These are phyloP conservation scores for Cladosporium sp. DNA, from an alignment of 2,329 filamentous ascomycete genomes.

Conservation along the genomic window DNA sequence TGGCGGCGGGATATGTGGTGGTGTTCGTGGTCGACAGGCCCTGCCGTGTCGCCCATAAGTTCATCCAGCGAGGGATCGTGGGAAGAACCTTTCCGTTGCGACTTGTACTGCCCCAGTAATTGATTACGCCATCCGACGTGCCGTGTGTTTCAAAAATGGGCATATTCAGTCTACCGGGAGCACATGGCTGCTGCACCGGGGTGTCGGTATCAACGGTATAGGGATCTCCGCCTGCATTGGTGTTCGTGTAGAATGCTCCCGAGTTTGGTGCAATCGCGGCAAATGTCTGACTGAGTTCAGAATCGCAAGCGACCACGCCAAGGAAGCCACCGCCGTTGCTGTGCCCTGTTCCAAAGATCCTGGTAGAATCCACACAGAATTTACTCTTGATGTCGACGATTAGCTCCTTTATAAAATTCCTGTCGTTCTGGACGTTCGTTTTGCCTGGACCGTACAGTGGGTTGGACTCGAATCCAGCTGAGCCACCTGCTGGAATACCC, in stretches of 20 bases:
- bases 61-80: slow-evolving; percentile 26
- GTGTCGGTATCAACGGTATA: slow-evolving; percentile 23
- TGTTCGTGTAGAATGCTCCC: slow-evolving; percentile 41
- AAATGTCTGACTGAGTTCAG: slow-evolving; percentile 37
- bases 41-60: slow-evolving; percentile 34
- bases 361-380: slow-evolving; percentile 43
- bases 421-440: slow-evolving; percentile 30
- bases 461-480: slow-evolving; percentile 18
- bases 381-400: slow-evolving; percentile 34
- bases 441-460: slow-evolving; percentile 12
- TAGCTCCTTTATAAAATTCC: slow-evolving; percentile 41
- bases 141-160: slow-evolving; percentile 44
- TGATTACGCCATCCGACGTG: slow-evolving; percentile 35
- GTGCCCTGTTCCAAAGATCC: slow-evolving; percentile 47
- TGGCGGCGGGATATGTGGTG: slow-evolving; percentile 21
- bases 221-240: slow-evolving; percentile 21
- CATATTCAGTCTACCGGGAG: slow-evolving; percentile 23
- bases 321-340: slow-evolving; percentile 53
- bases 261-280: slow-evolving; percentile 48
- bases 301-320: slow-evolving; percentile 45
- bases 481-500: slow-evolving; percentile 21
- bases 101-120: slow-evolving; percentile 33
- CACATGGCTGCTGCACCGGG: slow-evolving; percentile 18
- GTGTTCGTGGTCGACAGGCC: slow-evolving; percentile 28
- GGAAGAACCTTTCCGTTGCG: slow-evolving; percentile 16